Percentiles rank a stretch among this genome's conserved stretches.
Conservation (phyloP, 805 yeast genomes). For the Komagataella mondaviorum region DNA sequence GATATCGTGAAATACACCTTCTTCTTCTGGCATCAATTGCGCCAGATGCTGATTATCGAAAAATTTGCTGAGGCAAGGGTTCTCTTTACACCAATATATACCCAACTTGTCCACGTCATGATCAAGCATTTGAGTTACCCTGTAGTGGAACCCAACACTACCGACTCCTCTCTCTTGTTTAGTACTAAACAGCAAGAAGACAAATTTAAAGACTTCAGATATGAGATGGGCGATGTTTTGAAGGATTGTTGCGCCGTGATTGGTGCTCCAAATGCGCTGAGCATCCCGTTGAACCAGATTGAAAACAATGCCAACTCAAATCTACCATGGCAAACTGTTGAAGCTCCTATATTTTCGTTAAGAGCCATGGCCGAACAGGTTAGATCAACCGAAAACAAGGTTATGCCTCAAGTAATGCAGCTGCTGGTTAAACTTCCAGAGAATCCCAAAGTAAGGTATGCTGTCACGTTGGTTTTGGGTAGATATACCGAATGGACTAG, state of each 20-base stretch:
- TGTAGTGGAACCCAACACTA: slow-evolving; percentile 26
- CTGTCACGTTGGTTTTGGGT: slow-evolving; percentile 89
- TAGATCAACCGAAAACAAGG: slow-evolving; percentile 42
- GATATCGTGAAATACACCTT: slow-evolving; percentile 86
- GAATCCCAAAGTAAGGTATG: slow-evolving; percentile 77
- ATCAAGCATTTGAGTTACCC: slow-evolving; percentile 71
- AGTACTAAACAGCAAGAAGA: slow-evolving; percentile 76
- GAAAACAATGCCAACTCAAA: slow-evolving; percentile 5
- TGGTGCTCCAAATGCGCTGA: slow-evolving; percentile 60
- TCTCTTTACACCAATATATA: slow-evolving; percentile 40
- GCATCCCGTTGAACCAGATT: slow-evolving; percentile 55
- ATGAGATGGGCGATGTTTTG: slow-evolving; percentile 95
- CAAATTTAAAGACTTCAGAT: slow-evolving; percentile 84
- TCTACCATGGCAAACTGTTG: slow-evolving; percentile 72
- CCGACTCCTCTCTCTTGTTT: slow-evolving; percentile 35
- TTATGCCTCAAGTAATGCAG: slow-evolving; percentile 69
- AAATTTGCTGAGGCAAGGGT: slow-evolving; percentile 39
- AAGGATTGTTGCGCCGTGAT: slow-evolving; percentile 90
- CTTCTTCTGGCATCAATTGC: slow-evolving; percentile 80
- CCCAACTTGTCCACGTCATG: slow-evolving; percentile 45
- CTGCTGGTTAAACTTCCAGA: slow-evolving; percentile 61
- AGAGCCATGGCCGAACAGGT: slow-evolving; percentile 94
- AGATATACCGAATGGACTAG: slow-evolving; percentile 94
- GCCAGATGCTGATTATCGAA: slow-evolving; percentile 53
- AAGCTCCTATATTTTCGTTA: slow-evolving; percentile 80